Evolutionary conservation across 768 basidiomycete species (phyloP), one percentile per base, ranked within the genome.

Genomic region (Kwoniella europaea): DNA sequence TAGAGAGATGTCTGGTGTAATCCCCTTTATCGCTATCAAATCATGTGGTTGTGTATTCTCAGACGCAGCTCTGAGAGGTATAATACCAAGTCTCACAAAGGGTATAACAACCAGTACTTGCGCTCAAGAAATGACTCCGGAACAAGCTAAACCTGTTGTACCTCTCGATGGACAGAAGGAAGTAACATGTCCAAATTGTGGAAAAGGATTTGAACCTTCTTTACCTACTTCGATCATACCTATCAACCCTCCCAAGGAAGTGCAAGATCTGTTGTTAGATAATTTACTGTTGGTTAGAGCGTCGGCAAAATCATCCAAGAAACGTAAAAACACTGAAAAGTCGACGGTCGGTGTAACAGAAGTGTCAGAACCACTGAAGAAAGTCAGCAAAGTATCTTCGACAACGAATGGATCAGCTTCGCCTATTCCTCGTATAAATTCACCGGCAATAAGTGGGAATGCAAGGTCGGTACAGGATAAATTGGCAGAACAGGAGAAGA

Each of bases 1-100:
- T 73, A 93, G 93, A 82, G 96, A 97, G 85, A 98, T 98, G 94
- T 94, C 93, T 75, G 97, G 97, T 15, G 81, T 83, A 3, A 88
- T 91, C 63, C 93, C 94, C 0, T 98, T 98, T 82, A 90, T 94
- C 64, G 96, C 94, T 80, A 83, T 98, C 74, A 86, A 87, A 15
- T 85, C 90, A 0, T 98, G 96, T 77, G 94, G 94, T 16, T 95
- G 93, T 82, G 93, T 94, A 42, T 93, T 98, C 85, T 91, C 93
- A 4, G 91, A 91, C 69, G 90, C 90, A 0, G 92, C 91, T 2
- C 86, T 98, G 53, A 90, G 89, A 68, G 90, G 90, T 2, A 87
- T 93, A 59, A 75, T 88, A 1, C 84, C 97, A 73, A 96, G 94
- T 74, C 92, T 94, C 69, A 89, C 90, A 73, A 85, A 87, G 44